Evolutionary conservation across 768 basidiomycete species (phyloP).

Genomic region (Hygrocybe coccinea): DNA sequence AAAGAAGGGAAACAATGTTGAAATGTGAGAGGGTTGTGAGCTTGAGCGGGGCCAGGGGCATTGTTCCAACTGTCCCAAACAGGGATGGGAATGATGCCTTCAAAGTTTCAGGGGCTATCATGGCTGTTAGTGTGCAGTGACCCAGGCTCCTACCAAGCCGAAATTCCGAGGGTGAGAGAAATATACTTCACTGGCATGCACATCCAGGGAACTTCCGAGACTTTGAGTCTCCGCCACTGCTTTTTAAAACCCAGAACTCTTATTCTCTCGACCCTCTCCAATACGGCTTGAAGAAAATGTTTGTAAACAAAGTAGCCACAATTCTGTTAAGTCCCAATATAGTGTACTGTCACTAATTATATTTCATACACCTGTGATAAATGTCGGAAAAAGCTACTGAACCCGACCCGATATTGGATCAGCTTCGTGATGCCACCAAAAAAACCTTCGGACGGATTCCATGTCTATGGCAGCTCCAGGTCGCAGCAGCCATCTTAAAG

Average conservation of each 20-base stretch:
- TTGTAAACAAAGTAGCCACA: not conserved
- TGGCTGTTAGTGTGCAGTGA: too few relatives aligned
- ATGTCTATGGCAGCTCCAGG: constrained; percentile 22
- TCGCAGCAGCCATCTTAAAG: constrained; percentile 16
- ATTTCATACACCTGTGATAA: not conserved
- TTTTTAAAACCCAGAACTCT: not conserved
- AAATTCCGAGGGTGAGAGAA: too few relatives aligned
- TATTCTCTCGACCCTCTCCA: not conserved
- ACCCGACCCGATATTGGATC: not conserved
- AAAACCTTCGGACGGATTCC: constrained; percentile 4
- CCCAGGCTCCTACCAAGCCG: too few relatives aligned
- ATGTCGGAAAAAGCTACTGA: not conserved
- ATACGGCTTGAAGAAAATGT: not conserved
- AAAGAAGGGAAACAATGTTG: too few relatives aligned
- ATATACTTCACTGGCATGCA: too few relatives aligned
- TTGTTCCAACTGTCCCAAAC: too few relatives aligned
- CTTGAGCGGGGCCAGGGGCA: too few relatives aligned
- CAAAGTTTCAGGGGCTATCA: too few relatives aligned
- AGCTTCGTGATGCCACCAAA: not conserved
- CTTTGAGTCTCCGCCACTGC: too few relatives aligned
- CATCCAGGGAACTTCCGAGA: too few relatives aligned
- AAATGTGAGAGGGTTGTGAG: too few relatives aligned
- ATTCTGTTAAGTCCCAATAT: not conserved
- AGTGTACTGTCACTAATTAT: not conserved
- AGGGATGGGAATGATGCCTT: too few relatives aligned